Evolutionary conservation across 345 rosid genomes (phyloP).

Genomic region (Pugionium dolabratum): DNA sequence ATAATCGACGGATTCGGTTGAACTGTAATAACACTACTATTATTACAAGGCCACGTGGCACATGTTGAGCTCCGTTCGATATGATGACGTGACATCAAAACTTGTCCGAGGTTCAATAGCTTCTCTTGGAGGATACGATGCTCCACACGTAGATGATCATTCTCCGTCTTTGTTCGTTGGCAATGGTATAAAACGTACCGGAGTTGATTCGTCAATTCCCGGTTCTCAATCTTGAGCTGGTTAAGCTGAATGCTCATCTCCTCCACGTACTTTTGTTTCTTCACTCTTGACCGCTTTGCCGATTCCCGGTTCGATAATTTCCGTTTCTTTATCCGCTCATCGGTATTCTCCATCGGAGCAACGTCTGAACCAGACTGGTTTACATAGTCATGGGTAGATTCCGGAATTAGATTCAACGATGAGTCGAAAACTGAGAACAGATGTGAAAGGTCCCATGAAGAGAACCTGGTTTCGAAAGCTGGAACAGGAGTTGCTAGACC

Average conservation of each 20-base stretch:
- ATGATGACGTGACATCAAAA: slow-evolving; percentile 57
- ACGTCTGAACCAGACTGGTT: slow-evolving; percentile 28
- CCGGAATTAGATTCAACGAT: slow-evolving; percentile 40
- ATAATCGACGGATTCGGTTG: slow-evolving; percentile 49
- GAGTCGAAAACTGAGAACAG: slow-evolving; percentile 44
- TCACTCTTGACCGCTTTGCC: slow-evolving; percentile 83
- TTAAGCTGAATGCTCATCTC: slow-evolving; percentile 67
- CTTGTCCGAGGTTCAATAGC: slow-evolving; percentile 53
- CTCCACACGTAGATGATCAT: slow-evolving; percentile 66
- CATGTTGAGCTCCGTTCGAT: slow-evolving; percentile 46
- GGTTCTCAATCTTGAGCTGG: slow-evolving; percentile 70
- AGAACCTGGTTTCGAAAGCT: slow-evolving; percentile 49
- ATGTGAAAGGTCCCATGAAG: slow-evolving; percentile 56
- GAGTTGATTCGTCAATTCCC: slow-evolving; percentile 61
- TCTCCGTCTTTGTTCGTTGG: slow-evolving; percentile 51
- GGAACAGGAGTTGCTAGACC: slow-evolving; percentile 41
- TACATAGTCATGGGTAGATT: slow-evolving; percentile 37
- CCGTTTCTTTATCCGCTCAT: slow-evolving; percentile 67
- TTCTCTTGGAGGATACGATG: slow-evolving; percentile 53
- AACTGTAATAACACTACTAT: slow-evolving; percentile 25
- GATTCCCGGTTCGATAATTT: slow-evolving; percentile 92
- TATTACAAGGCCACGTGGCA: slow-evolving; percentile 56
- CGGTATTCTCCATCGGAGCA: slow-evolving; percentile 27
- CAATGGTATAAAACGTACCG: slow-evolving; percentile 46
- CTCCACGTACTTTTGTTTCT: slow-evolving; percentile 78